phyloP scores from a whole-genome alignment of 257 asterid species.

The Nicotiana tomentosiformis region DNA sequence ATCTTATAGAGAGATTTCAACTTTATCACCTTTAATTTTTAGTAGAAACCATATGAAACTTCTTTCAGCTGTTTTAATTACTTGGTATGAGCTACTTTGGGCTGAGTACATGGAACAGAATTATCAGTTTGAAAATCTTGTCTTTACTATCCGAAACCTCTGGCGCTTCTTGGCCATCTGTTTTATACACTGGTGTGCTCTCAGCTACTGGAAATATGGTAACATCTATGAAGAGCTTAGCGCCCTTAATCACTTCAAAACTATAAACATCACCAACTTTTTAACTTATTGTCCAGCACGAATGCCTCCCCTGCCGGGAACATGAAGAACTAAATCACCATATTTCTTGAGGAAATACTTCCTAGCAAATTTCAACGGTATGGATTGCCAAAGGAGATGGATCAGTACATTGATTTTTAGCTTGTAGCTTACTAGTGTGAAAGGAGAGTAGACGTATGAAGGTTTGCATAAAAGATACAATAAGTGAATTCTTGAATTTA shows the following conservation, averaged over 20 bases:
- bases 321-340: not conserved
- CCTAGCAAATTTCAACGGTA: not conserved
- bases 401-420: not conserved
- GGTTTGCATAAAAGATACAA: not conserved
- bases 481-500: slow-evolving; percentile 9
- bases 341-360: not conserved
- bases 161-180: not conserved
- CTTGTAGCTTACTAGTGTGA: not conserved
- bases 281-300: not conserved
- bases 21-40: not conserved
- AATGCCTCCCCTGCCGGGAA: not conserved
- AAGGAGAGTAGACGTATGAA: not conserved
- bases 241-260: slow-evolving; percentile 5
- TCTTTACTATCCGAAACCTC: not conserved
- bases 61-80: not conserved
- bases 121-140: not conserved
- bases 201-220: not conserved
- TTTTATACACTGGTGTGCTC: not conserved
- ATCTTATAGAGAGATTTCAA: not conserved
- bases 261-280: slow-evolving; percentile 11
- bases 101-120: not conserved
- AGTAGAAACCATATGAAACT: not conserved
- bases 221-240: not conserved
- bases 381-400: not conserved
- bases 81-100: not conserved